Evolutionary conservation across 1,139 yeast genomes (phyloP).

Genomic region (Nadsonia commutata): DNA sequence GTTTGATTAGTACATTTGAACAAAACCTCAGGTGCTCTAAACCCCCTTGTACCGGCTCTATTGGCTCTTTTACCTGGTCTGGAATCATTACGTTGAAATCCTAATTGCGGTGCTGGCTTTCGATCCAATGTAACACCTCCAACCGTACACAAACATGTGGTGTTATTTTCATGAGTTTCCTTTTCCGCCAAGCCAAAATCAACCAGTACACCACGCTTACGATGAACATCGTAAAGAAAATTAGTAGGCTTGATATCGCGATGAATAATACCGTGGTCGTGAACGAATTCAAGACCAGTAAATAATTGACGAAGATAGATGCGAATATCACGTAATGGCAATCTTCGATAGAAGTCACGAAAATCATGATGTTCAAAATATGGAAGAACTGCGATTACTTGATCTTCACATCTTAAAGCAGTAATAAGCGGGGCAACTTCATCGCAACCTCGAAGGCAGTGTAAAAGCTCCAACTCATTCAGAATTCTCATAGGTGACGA

Average conservation of each 20-base stretch:
- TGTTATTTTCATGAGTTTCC: constrained; percentile 10
- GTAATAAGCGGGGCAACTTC: constrained; percentile 83
- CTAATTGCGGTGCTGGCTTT: constrained; percentile 15
- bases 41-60: constrained; percentile 96
- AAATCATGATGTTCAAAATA: constrained; percentile 86
- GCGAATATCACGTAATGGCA: constrained; percentile 67
- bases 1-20: constrained; percentile 78
- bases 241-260: constrained; percentile 86
- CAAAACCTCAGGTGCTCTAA: constrained; percentile 87
- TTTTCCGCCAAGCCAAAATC: constrained; percentile 87
- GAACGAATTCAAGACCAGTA: constrained; percentile 62
- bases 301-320: constrained; percentile 68
- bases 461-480: constrained; percentile 69
- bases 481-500: constrained; percentile 84
- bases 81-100: constrained; percentile 22
- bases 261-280: constrained; percentile 63
- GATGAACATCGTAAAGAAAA: constrained; percentile 63
- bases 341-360: constrained; percentile 58
- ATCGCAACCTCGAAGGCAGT: constrained; percentile 49
- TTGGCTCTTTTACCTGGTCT: constrained; percentile 87
- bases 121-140: constrained; percentile 9
- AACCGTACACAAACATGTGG: constrained; percentile 12
- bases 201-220: constrained; percentile 69
- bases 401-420: constrained; percentile 77
- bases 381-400: constrained; percentile 84